These are phyloP conservation scores for Cordyceps cicadae DNA, from an alignment of 2,329 filamentous ascomycete genomes.

Conservation along the genomic window DNA sequence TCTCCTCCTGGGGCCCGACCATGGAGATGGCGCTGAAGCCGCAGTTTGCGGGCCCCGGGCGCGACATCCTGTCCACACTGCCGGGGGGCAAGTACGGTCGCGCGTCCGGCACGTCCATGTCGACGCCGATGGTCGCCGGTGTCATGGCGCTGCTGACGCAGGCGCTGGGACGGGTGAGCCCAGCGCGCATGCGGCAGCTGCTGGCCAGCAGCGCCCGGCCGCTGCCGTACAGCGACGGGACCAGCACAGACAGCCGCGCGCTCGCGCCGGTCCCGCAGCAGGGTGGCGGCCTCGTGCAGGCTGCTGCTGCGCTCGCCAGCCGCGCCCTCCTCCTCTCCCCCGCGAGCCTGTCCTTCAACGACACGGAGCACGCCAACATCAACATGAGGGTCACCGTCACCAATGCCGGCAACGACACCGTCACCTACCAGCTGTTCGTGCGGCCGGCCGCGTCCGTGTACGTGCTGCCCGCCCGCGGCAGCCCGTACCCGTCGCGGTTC, in stretches of 20 bases:
- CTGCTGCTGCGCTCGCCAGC: slow-evolving; percentile 42
- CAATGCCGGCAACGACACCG: slow-evolving; percentile 40
- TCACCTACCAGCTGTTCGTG: slow-evolving; percentile 45
- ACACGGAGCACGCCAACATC: slow-evolving; percentile 44
- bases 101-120: slow-evolving; percentile 52
- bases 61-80: slow-evolving; percentile 52
- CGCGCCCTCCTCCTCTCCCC: slow-evolving; percentile 36
- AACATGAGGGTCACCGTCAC: slow-evolving; percentile 44
- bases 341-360: slow-evolving; percentile 48
- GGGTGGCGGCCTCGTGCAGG: slow-evolving; percentile 46
- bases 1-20: slow-evolving; percentile 52
- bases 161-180: slow-evolving; percentile 42
- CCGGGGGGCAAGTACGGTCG: slow-evolving; percentile 44
- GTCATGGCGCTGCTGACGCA: slow-evolving; percentile 46
- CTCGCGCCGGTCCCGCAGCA: slow-evolving; percentile 51
- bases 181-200: slow-evolving; percentile 40
- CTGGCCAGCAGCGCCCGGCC: slow-evolving; percentile 42
- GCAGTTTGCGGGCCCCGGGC: slow-evolving; percentile 46
- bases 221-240: slow-evolving; percentile 38
- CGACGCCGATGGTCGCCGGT: slow-evolving; percentile 48
- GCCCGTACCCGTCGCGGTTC: slow-evolving; percentile 32
- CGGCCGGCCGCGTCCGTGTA: slow-evolving; percentile 45
- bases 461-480: slow-evolving; percentile 27
- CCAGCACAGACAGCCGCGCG: slow-evolving; percentile 22
- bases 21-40: slow-evolving; percentile 51